Percentiles rank a stretch among this genome's conserved stretches.
phyloP scores from a whole-genome alignment of 495 filamentous ascomycete species.

The Lepraria neglecta region DNA sequence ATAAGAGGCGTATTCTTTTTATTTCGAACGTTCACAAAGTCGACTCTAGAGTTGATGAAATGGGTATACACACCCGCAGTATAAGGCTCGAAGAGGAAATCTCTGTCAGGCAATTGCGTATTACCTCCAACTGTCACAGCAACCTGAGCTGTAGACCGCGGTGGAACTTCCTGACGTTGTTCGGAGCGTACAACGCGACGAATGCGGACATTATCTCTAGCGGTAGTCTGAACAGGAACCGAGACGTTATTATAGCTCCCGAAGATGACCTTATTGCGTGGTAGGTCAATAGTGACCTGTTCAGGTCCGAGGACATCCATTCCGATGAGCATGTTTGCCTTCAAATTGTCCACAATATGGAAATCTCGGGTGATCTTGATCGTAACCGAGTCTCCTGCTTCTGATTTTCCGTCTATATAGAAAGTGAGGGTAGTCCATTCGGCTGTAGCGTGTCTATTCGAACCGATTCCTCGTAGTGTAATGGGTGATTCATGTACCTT shows the following conservation, averaged over 20 bases:
- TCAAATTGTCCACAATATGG: conserved; percentile 8
- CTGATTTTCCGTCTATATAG: not conserved
- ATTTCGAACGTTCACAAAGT: not conserved
- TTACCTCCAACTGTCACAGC: not conserved
- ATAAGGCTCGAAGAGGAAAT: not conserved
- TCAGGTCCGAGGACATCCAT: not conserved
- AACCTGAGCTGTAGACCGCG: not conserved
- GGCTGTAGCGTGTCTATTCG: not conserved
- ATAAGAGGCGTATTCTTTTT: not conserved
- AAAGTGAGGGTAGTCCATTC: conserved; percentile 8
- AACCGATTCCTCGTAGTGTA: not conserved
- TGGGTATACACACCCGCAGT: not conserved
- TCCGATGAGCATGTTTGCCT: not conserved
- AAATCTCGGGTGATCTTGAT: conserved; percentile 10
- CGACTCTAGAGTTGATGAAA: not conserved
- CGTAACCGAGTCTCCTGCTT: not conserved
- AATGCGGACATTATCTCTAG: not conserved
- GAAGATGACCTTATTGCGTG: not conserved
- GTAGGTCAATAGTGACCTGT: not conserved
- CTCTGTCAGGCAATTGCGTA: not conserved
- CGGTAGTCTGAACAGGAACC: not conserved
- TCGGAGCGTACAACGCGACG: not conserved
- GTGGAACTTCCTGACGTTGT: not conserved
- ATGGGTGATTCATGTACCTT: not conserved
- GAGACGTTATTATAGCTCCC: not conserved